A percentile compares a stretch with the other conserved stretches of the same genome.
phyloP scores from a whole-genome alignment of 352 stramenopile species.

The Chrysophaeum taylorii region DNA sequence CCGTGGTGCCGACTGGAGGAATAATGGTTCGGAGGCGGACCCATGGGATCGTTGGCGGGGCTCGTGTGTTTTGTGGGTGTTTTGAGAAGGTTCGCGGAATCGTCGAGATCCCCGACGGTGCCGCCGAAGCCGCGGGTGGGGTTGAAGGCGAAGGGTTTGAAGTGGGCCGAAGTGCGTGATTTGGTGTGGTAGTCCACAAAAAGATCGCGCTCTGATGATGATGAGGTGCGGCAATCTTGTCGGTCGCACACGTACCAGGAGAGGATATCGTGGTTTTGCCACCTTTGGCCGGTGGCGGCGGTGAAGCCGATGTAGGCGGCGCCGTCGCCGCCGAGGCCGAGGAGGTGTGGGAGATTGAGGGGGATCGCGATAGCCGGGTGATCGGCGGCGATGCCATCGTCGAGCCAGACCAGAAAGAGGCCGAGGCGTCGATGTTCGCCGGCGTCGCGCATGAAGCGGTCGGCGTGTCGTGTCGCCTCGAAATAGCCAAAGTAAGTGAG shows the following conservation, averaged over 20 bases:
- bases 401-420: conserved; percentile 70
- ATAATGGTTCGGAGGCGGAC: too few species aligned
- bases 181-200: not conserved
- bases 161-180: not conserved
- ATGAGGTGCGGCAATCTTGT: conserved; percentile 14
- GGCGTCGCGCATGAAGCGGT: conserved; percentile 65
- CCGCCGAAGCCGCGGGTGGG: not conserved
- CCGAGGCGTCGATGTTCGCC: conserved; percentile 66
- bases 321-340: conserved; percentile 24
- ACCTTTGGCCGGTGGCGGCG: conserved; percentile 64
- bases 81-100: too few species aligned
- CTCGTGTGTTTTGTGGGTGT: too few species aligned
- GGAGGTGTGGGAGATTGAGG: conserved; percentile 59
- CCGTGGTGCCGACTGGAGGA: too few species aligned
- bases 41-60: too few species aligned
- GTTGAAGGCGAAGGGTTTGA: not conserved
- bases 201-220: not conserved
- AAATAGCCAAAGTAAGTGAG: conserved; percentile 37
- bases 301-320: conserved; percentile 74
- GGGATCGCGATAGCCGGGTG: conserved; percentile 65
- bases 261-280: conserved; percentile 77
- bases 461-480: conserved; percentile 30
- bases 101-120: too few species aligned
- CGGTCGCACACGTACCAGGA: conserved; percentile 75
- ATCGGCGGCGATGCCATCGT: conserved; percentile 59